Evolutionary conservation across 1,139 yeast genomes (phyloP), one percentile per base, ranked within the genome.

Genomic region (Blastobotrys illinoisensis): DNA sequence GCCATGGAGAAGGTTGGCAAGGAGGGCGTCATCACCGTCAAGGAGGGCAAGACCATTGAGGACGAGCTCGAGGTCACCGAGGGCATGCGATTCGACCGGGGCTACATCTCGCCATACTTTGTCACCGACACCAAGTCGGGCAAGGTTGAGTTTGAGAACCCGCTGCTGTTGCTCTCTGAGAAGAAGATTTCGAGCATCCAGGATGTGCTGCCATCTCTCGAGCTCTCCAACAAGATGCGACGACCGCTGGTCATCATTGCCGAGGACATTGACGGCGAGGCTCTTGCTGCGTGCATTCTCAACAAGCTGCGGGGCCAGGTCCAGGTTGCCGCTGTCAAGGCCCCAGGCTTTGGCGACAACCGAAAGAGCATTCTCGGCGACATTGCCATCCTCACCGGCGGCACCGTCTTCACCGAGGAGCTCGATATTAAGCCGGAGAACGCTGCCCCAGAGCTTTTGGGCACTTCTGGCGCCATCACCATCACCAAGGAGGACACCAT

Each of bases 1-100:
- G 99, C 99, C 67, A 93, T 93, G 99, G 99, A 91, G 78, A 93
- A 93, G 77, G 99, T 93, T 60, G 99, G 99, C 69, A 95, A 93
- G 77, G 99, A 93, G 76, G 99, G 99, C 81, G 99, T 93, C 61
- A 93, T 93, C 72, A 93, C 99, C 66, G 96, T 93, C 70, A 85
- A 88, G 79, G 98, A 91, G 76, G 98, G 98, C 69, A 90, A 89
- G 80, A 91, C 98, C 64, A 80, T 91, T 71, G 96, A 89, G 75
- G 98, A 91, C 72, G 97, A 91, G 75, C 83, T 91, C 69, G 97
- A 91, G 76, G 96, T 91, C 63, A 93, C 98, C 62, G 99, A 93
- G 78, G 99, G 99, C 79, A 93, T 93, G 99, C 86, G 93, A 77
- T 93, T 95, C 69, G 99, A 93, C 79, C 90, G 99, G 72, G 99